Base-by-base conservation (phyloP, 2,329 filamentous ascomycete genomes). In the Acrocalymma vagum region DNA sequence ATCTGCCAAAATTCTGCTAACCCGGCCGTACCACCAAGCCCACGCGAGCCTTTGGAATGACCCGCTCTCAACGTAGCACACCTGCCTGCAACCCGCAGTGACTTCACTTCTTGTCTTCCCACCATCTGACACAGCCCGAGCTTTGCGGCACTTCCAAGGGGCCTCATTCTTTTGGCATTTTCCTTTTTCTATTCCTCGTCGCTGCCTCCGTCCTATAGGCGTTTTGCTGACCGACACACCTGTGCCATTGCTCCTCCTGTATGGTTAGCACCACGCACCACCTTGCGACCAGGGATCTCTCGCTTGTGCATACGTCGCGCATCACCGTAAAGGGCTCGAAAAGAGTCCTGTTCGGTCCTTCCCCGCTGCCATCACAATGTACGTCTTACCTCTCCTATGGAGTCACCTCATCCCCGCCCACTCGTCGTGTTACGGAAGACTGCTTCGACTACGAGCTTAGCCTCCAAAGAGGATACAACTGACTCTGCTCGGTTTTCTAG, bases 401-500 rank as follows among this genome's bases (percentile, higher is more conserved):
- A 65, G 50, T 50, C 55, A 40, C 55, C 60, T 42, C 58, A 54
- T 46, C 56, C 53, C 51, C 62, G 46, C 48, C 60, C 55, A 31
- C 40, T 62, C 34, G 53, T 57, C 31, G 52, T 58, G 20, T 48
- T 67, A 45, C 61, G 51, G 41, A 69, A 67, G 58, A 59, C 58
- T 32, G 52, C 57, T 38, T 68, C 63, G n/a, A 60, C 60, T 14
- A 67, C 59, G 29, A 67, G 62, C 51, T 53, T 69, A 29, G 58
- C 62, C 14, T 63, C 63, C 42, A 67, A 69, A 51, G 63, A 67
- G 38, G 63, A 69, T 35, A 60, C 58, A 22, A 68, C 67, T 69
- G 64, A 69, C 63, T 60, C 59, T 38, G 53, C 60, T 26, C 64
- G 62, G 42, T 69, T 69, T 44, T 62, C 58, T 50, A 99, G 93